Percentiles rank a stretch among this genome's conserved stretches.
Conservation (phyloP, 2,329 filamentous ascomycete species). For the Fusarium decemcellulare region DNA sequence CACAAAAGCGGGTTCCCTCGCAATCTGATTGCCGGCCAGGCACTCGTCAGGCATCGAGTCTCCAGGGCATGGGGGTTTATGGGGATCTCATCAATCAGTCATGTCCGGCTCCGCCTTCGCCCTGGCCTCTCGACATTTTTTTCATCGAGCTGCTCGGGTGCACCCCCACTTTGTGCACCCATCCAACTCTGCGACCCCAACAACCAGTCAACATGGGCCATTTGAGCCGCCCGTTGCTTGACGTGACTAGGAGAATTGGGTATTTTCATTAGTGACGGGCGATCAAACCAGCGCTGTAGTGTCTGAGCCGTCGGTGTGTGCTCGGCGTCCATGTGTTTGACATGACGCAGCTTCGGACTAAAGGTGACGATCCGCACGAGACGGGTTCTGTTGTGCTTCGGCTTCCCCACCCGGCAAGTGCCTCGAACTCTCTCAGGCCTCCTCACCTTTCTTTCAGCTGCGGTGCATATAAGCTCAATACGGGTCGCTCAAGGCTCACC, state of each 20-base stretch:
- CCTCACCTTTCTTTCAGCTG: conserved; percentile 12
- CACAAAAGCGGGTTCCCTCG: conserved; percentile 23
- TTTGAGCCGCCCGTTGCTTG: conserved; percentile 13
- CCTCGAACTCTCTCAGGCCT: conserved; percentile 18
- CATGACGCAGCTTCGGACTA: conserved; percentile 20
- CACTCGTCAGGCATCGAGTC: conserved; percentile 23
- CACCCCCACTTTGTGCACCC: conserved; percentile 16
- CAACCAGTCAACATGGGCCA: conserved; percentile 7
- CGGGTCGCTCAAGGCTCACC: conserved; percentile 20
- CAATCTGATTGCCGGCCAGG: conserved; percentile 26
- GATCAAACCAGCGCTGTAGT: neutral
- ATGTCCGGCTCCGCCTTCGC: conserved; percentile 30
- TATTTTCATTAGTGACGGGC: conserved; percentile 10
- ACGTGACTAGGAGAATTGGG: conserved; percentile 9
- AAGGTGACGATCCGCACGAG: conserved; percentile 24
- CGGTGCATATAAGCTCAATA: conserved; percentile 7
- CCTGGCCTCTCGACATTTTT: conserved; percentile 5
- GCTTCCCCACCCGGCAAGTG: conserved; percentile 22
- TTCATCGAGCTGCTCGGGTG: neutral
- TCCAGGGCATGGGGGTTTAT: neutral
- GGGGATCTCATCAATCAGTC: conserved; percentile 30
- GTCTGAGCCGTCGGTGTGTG: conserved; percentile 6
- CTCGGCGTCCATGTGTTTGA: neutral
- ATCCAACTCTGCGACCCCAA: conserved; percentile 3
- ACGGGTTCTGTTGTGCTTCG: conserved; percentile 1